Evolutionary conservation across 2,329 filamentous ascomycete species (phyloP), one percentile per base, ranked within the genome.

Genomic region (Ascochyta fabae): DNA sequence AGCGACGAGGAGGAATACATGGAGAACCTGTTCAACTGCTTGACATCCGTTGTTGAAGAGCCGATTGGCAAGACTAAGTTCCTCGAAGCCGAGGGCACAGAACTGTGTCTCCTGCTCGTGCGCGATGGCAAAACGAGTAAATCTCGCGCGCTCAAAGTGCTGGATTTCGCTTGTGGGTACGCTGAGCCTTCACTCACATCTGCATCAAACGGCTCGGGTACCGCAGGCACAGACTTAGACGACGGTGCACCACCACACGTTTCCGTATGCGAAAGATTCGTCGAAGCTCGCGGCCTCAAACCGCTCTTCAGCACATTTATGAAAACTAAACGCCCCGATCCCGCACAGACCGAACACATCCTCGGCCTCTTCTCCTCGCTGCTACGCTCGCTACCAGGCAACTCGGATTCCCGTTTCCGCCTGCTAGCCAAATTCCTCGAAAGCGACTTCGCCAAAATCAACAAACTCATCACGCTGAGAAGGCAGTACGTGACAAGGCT

Each of bases 351-450:
- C 0, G 92, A 96, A 68, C 93, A 97, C 72, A 79, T 98, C 0
- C 80, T 98, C 6, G 88, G 90, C 8, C 89, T 98, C 9, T 92
- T 98, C 60, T 86, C 90, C 0, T 91, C 90, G 0, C 83, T 99
- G 72, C 81, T 99, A 1, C 88, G 92, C 23, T 82, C 88, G 4
- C 77, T 99, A 1, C 92, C 93, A 0, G 90, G 87, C 15, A 86
- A 91, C 29, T 92, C 91, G 1, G 82, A 91, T 0, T 83, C 88
- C 29, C 85, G 95, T 6, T 96, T 98, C 65, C 86, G 95, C 4
- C 85, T 89, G 0, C 83, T 98, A 4, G 94, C 93, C 43, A 99
- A 99, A 71, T 98, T 98, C 68, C 89, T 96, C 16, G 95, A 99
- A 75, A 96, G 92, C 71, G 88, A 96, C 62, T 96, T 96, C 72